Conservation (phyloP, 1,284 basidiomycete genomes). For the Cryptococcus sp. region DNA sequence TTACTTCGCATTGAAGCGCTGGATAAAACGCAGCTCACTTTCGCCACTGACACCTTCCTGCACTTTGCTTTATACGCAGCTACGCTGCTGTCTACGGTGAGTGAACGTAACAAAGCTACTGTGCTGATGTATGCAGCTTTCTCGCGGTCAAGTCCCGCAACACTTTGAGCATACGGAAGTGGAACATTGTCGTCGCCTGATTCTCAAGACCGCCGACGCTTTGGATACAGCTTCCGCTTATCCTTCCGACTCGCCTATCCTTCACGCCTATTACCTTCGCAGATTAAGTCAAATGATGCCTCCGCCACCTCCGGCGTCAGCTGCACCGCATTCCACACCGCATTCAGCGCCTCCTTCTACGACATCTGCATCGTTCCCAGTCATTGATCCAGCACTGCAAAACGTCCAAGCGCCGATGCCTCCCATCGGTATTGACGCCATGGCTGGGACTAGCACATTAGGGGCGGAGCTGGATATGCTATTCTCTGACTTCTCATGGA, state of each 20-base stretch:
- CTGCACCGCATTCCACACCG: background rate
- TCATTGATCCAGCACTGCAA: constrained; percentile 8
- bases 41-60: constrained; percentile 41
- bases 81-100: constrained; percentile 36
- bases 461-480: constrained; percentile 32
- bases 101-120: background rate
- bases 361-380: background rate
- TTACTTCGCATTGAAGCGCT: constrained; percentile 33
- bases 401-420: background rate
- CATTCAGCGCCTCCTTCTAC: background rate
- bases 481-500: constrained; percentile 34
- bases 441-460: constrained; percentile 4
- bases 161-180: constrained; percentile 35
- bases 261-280: constrained; percentile 40
- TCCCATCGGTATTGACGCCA: constrained; percentile 11
- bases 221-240: constrained; percentile 34
- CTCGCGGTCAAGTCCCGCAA: constrained; percentile 32
- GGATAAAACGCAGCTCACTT: constrained; percentile 33
- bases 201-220: constrained; percentile 32
- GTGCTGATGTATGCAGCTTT: constrained; percentile 11
- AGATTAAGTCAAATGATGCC: constrained; percentile 24
- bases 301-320: constrained; percentile 3
- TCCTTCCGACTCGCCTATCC: constrained; percentile 31
- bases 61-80: constrained; percentile 46
- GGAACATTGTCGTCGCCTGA: constrained; percentile 38